Evolutionary conservation across 495 filamentous ascomycete species (phyloP).

Genomic region (Corynascus novoguineensis): DNA sequence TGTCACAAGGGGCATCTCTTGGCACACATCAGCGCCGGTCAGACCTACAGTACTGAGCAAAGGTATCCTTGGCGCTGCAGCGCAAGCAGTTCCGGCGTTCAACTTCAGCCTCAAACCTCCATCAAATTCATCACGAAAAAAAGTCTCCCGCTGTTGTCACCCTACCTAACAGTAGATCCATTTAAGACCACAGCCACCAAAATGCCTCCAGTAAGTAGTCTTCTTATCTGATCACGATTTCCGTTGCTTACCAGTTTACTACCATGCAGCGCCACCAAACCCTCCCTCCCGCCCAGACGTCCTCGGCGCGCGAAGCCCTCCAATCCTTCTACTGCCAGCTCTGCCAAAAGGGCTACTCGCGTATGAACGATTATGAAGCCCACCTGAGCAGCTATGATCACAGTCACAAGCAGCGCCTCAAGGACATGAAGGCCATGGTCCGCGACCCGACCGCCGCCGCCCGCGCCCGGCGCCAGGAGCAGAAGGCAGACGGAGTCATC

Average conservation of each 20-base stretch:
- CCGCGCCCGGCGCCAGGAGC: constrained; percentile 65
- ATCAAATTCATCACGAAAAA: background rate
- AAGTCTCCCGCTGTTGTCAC: background rate
- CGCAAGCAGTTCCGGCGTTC: no score
- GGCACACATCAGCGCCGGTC: constrained; percentile 10
- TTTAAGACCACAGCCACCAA: constrained; percentile 9
- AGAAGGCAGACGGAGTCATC: constrained; percentile 60
- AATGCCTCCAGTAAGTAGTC: constrained; percentile 43
- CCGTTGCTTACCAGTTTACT: constrained; percentile 6
- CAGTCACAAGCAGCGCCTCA: constrained; percentile 59
- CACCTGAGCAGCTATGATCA: constrained; percentile 68
- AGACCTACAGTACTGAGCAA: no score
- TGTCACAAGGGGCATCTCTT: constrained; percentile 6
- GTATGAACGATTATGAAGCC: constrained; percentile 65
- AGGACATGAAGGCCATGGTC: constrained; percentile 62
- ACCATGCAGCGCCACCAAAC: constrained; percentile 42
- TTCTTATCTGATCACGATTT: background rate
- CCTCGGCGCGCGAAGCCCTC: constrained; percentile 80
- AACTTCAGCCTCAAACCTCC: background rate
- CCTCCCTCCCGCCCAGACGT: constrained; percentile 60
- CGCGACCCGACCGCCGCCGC: constrained; percentile 51
- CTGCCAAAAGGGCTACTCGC: constrained; percentile 63
- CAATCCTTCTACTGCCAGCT: constrained; percentile 82
- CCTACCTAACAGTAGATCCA: background rate
- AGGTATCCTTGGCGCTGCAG: no score